phyloP scores from a whole-genome alignment of 176 grass and related monocot species.

The Oryza brachyantha region DNA sequence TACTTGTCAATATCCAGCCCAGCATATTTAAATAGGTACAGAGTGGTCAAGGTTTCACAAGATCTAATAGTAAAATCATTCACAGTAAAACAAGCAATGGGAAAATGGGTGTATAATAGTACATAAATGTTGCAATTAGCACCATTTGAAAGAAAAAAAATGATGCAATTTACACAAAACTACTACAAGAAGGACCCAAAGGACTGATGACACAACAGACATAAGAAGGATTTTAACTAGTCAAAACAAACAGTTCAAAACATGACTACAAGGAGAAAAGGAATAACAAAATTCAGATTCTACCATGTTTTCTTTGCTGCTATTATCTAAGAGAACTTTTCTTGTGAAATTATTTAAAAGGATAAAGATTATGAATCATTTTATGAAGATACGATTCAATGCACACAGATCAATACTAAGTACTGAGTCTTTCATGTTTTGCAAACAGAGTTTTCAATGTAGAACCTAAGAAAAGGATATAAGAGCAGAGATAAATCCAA shows the following conservation, averaged over 20 bases:
- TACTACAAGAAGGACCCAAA: background rate
- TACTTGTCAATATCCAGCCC: conserved; percentile 96
- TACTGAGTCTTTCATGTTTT: background rate
- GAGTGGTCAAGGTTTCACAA: conserved; percentile 76
- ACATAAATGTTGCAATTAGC: background rate
- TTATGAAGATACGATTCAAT: no score
- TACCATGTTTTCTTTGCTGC: background rate
- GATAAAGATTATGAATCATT: background rate
- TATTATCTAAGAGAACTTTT: background rate
- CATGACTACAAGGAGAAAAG: background rate
- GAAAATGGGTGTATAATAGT: background rate
- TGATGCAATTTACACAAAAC: background rate
- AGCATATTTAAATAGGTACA: conserved; percentile 98
- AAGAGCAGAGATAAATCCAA: conserved; percentile 97
- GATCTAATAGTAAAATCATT: conserved; percentile 3
- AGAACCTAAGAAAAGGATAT: conserved; percentile 69
- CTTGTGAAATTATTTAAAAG: conserved; percentile 2
- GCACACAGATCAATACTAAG: no score
- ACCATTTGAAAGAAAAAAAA: no score
- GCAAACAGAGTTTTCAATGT: conserved; percentile 14
- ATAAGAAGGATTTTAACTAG: background rate
- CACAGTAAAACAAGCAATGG: background rate
- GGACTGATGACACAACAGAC: background rate
- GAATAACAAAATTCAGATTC: background rate
- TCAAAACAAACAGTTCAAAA: background rate